Conservation (phyloP, 2,329 filamentous ascomycete genomes). For the Chaetomiaceae sp. region DNA sequence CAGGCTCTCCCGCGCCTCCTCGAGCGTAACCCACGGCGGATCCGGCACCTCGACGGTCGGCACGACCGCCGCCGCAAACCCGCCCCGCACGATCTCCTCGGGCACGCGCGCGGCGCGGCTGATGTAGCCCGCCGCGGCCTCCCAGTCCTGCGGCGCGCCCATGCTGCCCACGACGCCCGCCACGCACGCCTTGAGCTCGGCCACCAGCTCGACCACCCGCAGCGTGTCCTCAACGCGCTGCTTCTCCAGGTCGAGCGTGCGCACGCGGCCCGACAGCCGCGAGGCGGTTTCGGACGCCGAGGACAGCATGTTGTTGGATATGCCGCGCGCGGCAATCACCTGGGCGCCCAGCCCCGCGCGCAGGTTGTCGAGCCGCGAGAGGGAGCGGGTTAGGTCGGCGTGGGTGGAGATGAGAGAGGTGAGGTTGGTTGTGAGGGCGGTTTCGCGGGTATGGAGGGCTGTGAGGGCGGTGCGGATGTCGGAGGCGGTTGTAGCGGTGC, state of each 20-base stretch:
- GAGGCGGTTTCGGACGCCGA: conserved; percentile 80
- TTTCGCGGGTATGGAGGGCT: conserved; percentile 71
- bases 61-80: conserved; percentile 87
- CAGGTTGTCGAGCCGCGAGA: conserved; percentile 81
- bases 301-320: conserved; percentile 88
- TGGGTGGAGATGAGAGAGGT: conserved; percentile 76
- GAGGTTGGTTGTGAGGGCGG: conserved; percentile 67
- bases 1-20: conserved; percentile 81
- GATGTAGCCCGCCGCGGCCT: conserved; percentile 88
- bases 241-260: conserved; percentile 85
- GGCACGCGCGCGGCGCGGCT: conserved; percentile 79
- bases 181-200: conserved; percentile 93
- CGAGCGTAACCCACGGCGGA: conserved; percentile 78
- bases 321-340: conserved; percentile 72
- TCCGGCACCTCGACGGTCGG: conserved; percentile 95
- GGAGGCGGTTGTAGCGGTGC: conserved; percentile 67
- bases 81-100: conserved; percentile 70
- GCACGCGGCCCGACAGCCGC: conserved; percentile 81
- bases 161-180: conserved; percentile 92
- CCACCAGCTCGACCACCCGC: conserved; percentile 89
- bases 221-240: conserved; percentile 85
- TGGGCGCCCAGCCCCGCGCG: conserved; percentile 86
- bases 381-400: conserved; percentile 78
- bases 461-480: conserved; percentile 76
- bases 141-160: conserved; percentile 98